Conservation (phyloP, 2,329 filamentous ascomycete species). For the Aspergillus cejpii region DNA sequence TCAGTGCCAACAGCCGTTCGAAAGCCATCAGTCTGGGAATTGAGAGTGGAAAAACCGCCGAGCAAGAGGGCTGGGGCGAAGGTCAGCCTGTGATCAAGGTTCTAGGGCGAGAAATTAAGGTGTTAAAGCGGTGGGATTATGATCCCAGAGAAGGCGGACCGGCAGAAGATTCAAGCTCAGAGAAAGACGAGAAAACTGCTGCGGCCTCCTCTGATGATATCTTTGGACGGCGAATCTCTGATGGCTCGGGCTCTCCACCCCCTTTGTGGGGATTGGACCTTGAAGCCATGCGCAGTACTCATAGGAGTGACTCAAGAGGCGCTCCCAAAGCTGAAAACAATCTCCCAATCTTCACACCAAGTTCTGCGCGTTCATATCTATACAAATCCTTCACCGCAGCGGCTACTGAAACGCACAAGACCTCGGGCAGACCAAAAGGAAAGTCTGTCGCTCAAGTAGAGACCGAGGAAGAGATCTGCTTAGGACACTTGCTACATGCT, state of each 20-base stretch:
- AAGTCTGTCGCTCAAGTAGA: conserved; percentile 48
- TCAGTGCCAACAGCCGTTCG: conserved; percentile 70
- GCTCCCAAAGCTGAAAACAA: conserved; percentile 31
- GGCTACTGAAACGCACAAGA: conserved; percentile 7
- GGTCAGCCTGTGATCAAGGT: conserved; percentile 68
- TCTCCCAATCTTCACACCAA: conserved; percentile 68
- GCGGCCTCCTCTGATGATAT: conserved; percentile 6
- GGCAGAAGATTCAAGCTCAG: conserved; percentile 10
- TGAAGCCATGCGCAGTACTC: conserved; percentile 48
- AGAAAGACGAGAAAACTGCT: conserved; percentile 1
- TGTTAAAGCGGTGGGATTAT: conserved; percentile 73
- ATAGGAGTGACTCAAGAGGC: conserved; percentile 23
- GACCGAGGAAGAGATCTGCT: conserved; percentile 60
- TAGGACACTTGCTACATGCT: conserved; percentile 62
- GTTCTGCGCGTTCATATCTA: conserved; percentile 57
- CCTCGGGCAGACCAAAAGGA: conserved; percentile 33
- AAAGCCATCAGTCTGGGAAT: conserved; percentile 72
- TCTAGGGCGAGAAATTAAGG: conserved; percentile 65
- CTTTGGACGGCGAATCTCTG: conserved; percentile 9
- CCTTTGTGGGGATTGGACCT: conserved; percentile 55
- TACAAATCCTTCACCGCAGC: conserved; percentile 41
- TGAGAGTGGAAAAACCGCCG: conserved; percentile 56
- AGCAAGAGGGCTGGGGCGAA: conserved; percentile 65
- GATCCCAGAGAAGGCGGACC: conserved; percentile 47
- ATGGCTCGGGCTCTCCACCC: conserved; percentile 24